Evolutionary conservation across 441 rosid genomes (phyloP).

Genomic region (Arabidopsis hybrid): DNA sequence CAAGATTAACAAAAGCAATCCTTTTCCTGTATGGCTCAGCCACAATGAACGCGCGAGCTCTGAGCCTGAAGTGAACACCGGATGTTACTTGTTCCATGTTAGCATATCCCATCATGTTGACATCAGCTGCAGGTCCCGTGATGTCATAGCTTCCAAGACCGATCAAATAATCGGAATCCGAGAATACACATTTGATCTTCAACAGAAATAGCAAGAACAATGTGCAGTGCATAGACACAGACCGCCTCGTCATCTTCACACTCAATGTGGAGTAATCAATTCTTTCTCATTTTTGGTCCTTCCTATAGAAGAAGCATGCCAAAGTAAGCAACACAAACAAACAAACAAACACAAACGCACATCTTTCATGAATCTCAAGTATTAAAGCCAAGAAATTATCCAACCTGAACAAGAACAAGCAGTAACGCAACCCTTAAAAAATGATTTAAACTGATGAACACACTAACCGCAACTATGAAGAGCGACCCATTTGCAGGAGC

Average conservation of each 20-base stretch:
- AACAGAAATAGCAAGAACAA: conserved; percentile 12
- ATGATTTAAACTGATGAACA: not conserved
- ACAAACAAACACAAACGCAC: conserved; percentile 12
- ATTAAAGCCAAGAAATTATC: not conserved
- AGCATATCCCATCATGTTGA: conserved; percentile 99
- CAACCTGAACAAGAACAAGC: conserved; percentile 14
- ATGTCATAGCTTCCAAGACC: conserved; percentile 98
- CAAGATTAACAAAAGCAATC: conserved; percentile 81
- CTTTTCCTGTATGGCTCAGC: conserved; percentile 74
- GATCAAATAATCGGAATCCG: conserved; percentile 55
- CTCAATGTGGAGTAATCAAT: not conserved
- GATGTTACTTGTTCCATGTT: conserved; percentile 79
- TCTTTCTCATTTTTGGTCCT: not conserved
- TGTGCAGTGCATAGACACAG: conserved; percentile 4
- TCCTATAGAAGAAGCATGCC: conserved; percentile 2
- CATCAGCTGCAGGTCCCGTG: conserved; percentile 98
- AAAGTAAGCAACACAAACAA: conserved; percentile 16
- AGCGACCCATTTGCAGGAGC: not conserved
- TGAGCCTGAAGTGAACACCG: conserved; percentile 89
- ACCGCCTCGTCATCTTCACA: conserved; percentile 16
- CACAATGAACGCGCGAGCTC: conserved; percentile 87
- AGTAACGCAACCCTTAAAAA: conserved; percentile 1
- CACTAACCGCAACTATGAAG: not conserved
- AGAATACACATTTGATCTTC: conserved; percentile 16
- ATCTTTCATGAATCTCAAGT: conserved; percentile 12